Base-by-base conservation (phyloP, 2,329 filamentous ascomycete genomes). In the Trichoderma koningiopsis region DNA sequence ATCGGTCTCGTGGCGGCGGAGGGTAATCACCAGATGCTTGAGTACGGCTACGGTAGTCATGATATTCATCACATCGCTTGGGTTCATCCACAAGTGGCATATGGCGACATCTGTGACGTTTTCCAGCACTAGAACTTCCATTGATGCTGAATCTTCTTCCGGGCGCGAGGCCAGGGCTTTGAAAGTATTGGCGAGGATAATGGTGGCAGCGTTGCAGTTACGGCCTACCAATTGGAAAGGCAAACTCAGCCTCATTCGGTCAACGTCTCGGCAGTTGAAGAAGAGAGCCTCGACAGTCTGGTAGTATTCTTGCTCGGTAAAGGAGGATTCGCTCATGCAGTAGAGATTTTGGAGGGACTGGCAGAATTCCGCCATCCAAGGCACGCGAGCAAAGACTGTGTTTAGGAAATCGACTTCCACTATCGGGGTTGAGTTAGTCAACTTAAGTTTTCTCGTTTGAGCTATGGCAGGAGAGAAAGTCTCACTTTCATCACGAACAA, bases 121-220 rank as follows among this genome's bases (percentile, higher is more conserved):
- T 70, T 87, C 85, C 3, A 87, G 71, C 1, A 86, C 83, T 49
- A 87, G 74, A 0, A 81, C 81, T 71, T 82, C 80, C 4, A 87
- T 77, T 3, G 74, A 68, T 37, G 77, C 76, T 10, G 82, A 81
- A 63, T 81, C 80, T 67, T 84, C 83, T 68, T 84, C 81, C 1
- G 80, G 79, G 7, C 85, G 80, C 35, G 77, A 75, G 3, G 81
- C 81, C 62, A 87, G 77, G 4, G 82, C 83, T 70, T 84, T 83
- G 69, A 87, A 77, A 4, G 82, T 85, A 68, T 85, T 86, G 63
- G 84, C 84, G 19, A 87, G 76, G n/a, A 87, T 81, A 72, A 84
- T 80, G 11, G 84, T 87, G 22, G 83, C 81, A 55, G 83, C 82
- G 68, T 80, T 80, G 70, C 80, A 83, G 70, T 82, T 78, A 11